Evolutionary conservation across 139 green algal genomes (phyloP).

Genomic region (Closterium sp.): DNA sequence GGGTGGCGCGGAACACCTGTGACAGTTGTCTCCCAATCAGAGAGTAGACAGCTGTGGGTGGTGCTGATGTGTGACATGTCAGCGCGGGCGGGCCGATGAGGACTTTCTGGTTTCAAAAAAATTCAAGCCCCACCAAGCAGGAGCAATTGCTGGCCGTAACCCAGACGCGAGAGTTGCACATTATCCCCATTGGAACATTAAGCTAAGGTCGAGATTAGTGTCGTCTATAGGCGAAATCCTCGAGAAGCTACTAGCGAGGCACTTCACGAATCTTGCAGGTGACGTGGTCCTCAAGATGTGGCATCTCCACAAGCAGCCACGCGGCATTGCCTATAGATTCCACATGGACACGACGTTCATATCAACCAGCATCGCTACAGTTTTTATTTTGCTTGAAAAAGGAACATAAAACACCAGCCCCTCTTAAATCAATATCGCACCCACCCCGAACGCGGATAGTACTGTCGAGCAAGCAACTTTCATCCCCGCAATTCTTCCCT

Average conservation of each 20-base stretch:
- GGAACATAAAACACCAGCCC: too few relatives aligned
- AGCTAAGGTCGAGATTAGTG: too few relatives aligned
- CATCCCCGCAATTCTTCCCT: too few relatives aligned
- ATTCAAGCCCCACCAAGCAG: background rate
- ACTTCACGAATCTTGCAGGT: background rate
- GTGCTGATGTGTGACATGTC: background rate
- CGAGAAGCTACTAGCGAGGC: too few relatives aligned
- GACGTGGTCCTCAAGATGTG: background rate
- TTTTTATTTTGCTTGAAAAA: too few relatives aligned
- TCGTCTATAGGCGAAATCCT: too few relatives aligned
- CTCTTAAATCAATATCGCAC: background rate
- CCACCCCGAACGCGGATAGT: background rate
- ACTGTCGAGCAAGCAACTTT: background rate
- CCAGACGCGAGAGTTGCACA: background rate
- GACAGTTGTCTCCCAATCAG: background rate
- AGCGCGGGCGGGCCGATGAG: background rate
- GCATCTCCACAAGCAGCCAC: background rate
- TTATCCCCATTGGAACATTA: background rate
- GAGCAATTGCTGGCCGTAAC: background rate
- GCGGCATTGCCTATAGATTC: background rate
- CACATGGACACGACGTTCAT: too few relatives aligned
- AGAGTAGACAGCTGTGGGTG: too few relatives aligned
- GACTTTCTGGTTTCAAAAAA: background rate
- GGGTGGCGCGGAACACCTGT: background rate
- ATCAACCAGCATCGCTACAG: too few relatives aligned